A percentile compares a stretch with the other conserved stretches of the same genome.
phyloP scores from a whole-genome alignment of 106 monocot species.

The Allium cepa region DNA sequence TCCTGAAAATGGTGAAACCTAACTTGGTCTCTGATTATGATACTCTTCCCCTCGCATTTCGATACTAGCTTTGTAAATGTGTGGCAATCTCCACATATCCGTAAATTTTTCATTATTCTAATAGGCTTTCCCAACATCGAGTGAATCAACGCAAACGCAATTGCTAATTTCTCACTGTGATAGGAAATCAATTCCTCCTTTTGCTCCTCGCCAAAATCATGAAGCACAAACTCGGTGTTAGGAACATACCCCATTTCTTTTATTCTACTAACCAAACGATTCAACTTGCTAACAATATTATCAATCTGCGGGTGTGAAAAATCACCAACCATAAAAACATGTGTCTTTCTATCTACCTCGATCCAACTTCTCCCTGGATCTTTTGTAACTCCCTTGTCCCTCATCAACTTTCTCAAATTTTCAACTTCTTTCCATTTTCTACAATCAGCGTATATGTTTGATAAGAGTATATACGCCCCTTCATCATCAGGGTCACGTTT shows the following conservation, averaged over 20 bases:
- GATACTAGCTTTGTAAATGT: constrained; percentile 47
- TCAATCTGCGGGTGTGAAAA: constrained; percentile 40
- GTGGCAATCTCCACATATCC: constrained; percentile 67
- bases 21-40: constrained; percentile 49
- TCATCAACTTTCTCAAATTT: constrained; percentile 46
- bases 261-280: constrained; percentile 29
- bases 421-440: constrained; percentile 49
- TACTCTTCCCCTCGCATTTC: constrained; percentile 23
- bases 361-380: constrained; percentile 82
- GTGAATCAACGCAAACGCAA: constrained; percentile 46
- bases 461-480: constrained; percentile 50
- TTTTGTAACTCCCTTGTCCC: constrained; percentile 38
- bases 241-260: constrained; percentile 32
- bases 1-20: constrained; percentile 54
- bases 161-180: constrained; percentile 63
- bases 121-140: constrained; percentile 35
- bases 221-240: constrained; percentile 42
- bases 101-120: constrained; percentile 58
- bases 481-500: constrained; percentile 60
- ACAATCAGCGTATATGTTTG: constrained; percentile 57
- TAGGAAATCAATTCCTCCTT: constrained; percentile 36
- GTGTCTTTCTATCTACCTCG: constrained; percentile 44
- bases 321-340: constrained; percentile 53
- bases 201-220: constrained; percentile 49
- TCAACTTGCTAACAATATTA: constrained; percentile 28